Evolutionary conservation across 148 eudicot species (phyloP), one percentile per base, ranked within the genome.

Genomic region (Diospyros lotus): DNA sequence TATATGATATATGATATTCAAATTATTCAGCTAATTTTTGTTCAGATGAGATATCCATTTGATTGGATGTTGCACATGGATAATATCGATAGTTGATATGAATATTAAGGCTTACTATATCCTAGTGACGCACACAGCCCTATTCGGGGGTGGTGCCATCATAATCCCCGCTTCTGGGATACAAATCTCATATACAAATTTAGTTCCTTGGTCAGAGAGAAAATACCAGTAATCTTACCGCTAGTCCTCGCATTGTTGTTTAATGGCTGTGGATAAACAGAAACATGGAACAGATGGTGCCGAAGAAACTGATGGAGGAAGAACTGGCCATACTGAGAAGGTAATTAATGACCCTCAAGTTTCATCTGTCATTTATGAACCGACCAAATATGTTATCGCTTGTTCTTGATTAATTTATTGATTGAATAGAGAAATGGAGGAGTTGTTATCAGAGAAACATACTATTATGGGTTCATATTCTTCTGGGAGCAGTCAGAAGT

Each of bases 391-490:
- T 65, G 46, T 55, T 9, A 4, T 58, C 62, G 7, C 64, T 76
- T 44, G 45, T 63, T 28, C 28, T 28, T 28, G 28, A 28, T 28
- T 28, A 28, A 28, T 28, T 28, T 48, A 48, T 4, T 83, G 75
- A 38, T 4, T 78, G 43, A 59, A 69, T 76, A 89, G 93, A 64
- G 87, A 89, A 75, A 71, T 87, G 73, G 66, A 79, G 40, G 78
- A 82, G 75, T 58, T 82, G 42, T 50, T 53, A 28, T 68, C 80
- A 5, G 75, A 77, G 59, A 84, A 77, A 58, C 63, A 71, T 76
- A 74, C 74, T 60, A 73, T 70, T n/a, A 75, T 60, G 61, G 77
- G 68, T 55, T 69, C 82, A 69, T 12, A 58, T 55, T 66, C 56
- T 60, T 68, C 44, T 15, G 42, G 6, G 41, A 59, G 17, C 8